phyloP scores from a whole-genome alignment of 2,329 filamentous ascomycete species.

The Xylariaceae sp. region DNA sequence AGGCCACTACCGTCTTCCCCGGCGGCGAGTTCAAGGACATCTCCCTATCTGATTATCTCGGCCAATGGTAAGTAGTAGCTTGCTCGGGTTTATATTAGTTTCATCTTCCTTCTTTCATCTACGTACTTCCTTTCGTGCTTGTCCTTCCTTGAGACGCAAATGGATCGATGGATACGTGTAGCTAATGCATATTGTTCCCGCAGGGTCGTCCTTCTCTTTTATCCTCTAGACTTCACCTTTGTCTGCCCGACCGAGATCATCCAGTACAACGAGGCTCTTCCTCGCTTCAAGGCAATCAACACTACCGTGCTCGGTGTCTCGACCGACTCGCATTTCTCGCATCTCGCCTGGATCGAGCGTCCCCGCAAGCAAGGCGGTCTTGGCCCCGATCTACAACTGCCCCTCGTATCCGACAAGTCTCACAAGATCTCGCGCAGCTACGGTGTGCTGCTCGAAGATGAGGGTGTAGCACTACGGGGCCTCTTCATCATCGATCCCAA shows the following conservation, averaged over 20 bases:
- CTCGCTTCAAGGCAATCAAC: conserved; percentile 65
- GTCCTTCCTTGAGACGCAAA: background rate
- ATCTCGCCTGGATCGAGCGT: conserved; percentile 64
- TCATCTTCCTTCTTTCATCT: background rate
- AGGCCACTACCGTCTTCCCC: conserved; percentile 56
- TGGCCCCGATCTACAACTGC: conserved; percentile 64
- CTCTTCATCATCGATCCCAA: conserved; percentile 72
- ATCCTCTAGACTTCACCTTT: conserved; percentile 73
- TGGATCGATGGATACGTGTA: background rate
- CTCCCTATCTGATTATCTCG: conserved; percentile 52
- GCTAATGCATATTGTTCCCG: background rate
- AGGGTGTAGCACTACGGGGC: conserved; percentile 67
- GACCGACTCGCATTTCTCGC: conserved; percentile 66
- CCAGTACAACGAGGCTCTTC: conserved; percentile 67
- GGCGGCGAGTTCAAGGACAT: conserved; percentile 57
- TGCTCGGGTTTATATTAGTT: conserved; percentile 10
- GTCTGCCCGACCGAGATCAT: conserved; percentile 72
- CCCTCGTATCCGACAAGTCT: conserved; percentile 67
- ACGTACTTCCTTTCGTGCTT: too few relatives aligned
- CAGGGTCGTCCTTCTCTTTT: conserved; percentile 70
- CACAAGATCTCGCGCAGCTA: conserved; percentile 66
- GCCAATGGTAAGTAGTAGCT: conserved; percentile 52
- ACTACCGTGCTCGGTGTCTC: conserved; percentile 66
- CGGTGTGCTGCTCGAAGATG: conserved; percentile 68
- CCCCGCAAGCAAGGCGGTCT: conserved; percentile 67